Percentiles rank a stretch among this genome's conserved stretches.
Evolutionary conservation across 2,329 filamentous ascomycete genomes (phyloP).

Genomic region (Hirsutella minnesotensis): DNA sequence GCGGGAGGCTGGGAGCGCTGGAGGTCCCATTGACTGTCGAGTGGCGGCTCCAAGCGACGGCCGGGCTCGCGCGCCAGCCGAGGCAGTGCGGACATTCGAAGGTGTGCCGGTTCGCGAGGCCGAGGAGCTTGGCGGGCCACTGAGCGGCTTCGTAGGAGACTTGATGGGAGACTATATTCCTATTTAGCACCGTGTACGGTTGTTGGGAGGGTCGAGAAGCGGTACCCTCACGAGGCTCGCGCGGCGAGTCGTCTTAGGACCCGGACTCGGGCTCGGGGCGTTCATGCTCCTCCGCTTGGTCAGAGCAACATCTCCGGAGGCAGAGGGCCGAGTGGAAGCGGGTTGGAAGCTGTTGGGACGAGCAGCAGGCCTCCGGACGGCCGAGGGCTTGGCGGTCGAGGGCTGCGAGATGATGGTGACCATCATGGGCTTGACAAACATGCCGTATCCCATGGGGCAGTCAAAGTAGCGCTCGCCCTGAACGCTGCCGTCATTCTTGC

Average conservation of each 20-base stretch:
- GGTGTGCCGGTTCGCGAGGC: slow-evolving; percentile 56
- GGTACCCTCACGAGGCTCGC: slow-evolving; percentile 46
- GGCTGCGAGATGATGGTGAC: slow-evolving; percentile 47
- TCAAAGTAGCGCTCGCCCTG: slow-evolving; percentile 82
- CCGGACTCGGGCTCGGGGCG: slow-evolving; percentile 61
- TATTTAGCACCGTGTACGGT: neutral
- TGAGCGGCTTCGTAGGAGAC: slow-evolving; percentile 65
- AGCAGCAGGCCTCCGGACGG: slow-evolving; percentile 24
- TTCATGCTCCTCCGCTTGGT: slow-evolving; percentile 58
- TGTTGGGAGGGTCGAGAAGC: slow-evolving; percentile 2
- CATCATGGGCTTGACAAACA: slow-evolving; percentile 73
- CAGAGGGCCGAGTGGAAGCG: slow-evolving; percentile 25
- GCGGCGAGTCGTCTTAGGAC: slow-evolving; percentile 41
- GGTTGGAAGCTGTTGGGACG: slow-evolving; percentile 39
- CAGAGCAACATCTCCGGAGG: slow-evolving; percentile 37
- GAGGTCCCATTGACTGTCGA: slow-evolving; percentile 58
- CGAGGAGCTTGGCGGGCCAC: slow-evolving; percentile 41
- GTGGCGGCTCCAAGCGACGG: slow-evolving; percentile 39
- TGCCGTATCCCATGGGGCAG: slow-evolving; percentile 62
- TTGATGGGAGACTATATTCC: slow-evolving; percentile 58
- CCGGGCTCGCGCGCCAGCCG: slow-evolving; percentile 37
- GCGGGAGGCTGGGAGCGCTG: slow-evolving; percentile 35
- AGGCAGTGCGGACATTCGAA: slow-evolving; percentile 37
- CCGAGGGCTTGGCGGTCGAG: slow-evolving; percentile 23
- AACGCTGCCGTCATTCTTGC: slow-evolving; percentile 91